Percentiles rank a stretch among this genome's conserved stretches.
These are phyloP conservation scores for Solanum habrochaites DNA, from an alignment of 257 asterid species.

Conservation along the genomic window DNA sequence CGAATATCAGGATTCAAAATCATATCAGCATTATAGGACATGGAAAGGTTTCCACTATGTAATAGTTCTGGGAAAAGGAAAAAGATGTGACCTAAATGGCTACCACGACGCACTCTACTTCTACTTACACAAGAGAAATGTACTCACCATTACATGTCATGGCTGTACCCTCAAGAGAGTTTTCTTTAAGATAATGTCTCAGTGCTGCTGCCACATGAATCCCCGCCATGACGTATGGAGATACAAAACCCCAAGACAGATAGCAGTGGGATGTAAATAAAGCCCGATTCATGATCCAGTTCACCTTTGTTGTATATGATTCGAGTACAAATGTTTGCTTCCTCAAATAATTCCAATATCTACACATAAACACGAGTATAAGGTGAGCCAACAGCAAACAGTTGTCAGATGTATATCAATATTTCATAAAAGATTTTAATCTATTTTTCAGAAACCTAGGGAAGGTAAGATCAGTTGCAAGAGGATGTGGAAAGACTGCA, in stretches of 20 bases:
- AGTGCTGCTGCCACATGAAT: slow-evolving; percentile 70
- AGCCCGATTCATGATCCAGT: slow-evolving; percentile 95
- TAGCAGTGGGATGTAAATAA: slow-evolving; percentile 81
- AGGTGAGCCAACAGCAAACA: background rate
- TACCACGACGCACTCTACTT: background rate
- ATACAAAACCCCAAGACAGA: slow-evolving; percentile 91
- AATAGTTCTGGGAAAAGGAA: background rate
- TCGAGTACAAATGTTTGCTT: slow-evolving; percentile 97
- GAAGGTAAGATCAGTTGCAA: slow-evolving; percentile 90
- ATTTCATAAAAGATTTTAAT: background rate
- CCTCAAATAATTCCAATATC: slow-evolving; percentile 99
- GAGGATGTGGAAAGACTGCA: slow-evolving; percentile 98
- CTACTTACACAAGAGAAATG: background rate
- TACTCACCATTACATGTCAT: slow-evolving; percentile 59
- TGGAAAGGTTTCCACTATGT: background rate
- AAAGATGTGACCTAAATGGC: background rate
- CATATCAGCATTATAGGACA: background rate
- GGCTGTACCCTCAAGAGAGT: slow-evolving; percentile 41
- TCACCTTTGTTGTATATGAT: slow-evolving; percentile 72
- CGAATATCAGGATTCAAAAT: background rate
- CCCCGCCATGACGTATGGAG: slow-evolving; percentile 70
- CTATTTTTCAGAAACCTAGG: slow-evolving; percentile 46
- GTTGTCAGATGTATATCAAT: background rate
- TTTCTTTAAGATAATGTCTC: slow-evolving; percentile 41
- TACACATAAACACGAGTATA: slow-evolving; percentile 11